Base-by-base conservation (phyloP, 83 land plant species). In the Picea mariana region DNA sequence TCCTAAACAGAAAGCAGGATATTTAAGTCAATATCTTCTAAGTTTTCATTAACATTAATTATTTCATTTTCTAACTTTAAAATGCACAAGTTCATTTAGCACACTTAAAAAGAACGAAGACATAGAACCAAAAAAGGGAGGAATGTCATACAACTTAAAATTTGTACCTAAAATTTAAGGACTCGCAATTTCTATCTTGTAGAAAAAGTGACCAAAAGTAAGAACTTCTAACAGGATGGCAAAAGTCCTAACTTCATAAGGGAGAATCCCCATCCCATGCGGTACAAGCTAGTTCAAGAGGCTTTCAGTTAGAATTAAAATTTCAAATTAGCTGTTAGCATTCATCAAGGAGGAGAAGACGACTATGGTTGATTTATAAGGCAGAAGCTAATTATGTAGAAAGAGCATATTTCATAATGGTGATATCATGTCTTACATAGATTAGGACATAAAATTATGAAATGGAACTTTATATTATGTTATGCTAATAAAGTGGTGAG, bases 1-100 rank as follows among this genome's bases (percentile, higher is more conserved):
- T 91, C 95, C 91, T 91, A 62, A 65, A 65, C 12, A 73, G 26
- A 40, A 73, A 21, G 49, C 5, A 21, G 27, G 26, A 44, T 38
- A 44, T 38, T 47, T 73, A 42, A 21, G 26, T 73, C 58, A 73
- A 44, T n/a, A n/a, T 15, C 59, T 18, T 3, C 5, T 42, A 73
- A 21, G 21, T 73, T 42, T 55, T 55, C 44, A 1, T 13, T 38
- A 42, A 72, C 38, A 68, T 6, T 18, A n/a, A 6, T 59, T 23
- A 73, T 42, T 73, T 44, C 24, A 44, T 47, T 73, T 47, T 12
- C 27, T 24, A 73, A 20, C n/a, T 38, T 6, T 42, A 31, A 69
- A 27, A 73, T 34, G 77, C 23, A 8, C 58, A 73, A 17, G 26
- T 42, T 47, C 77, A 55, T 13, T 55, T 55, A 21, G 58, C 49